Evolutionary conservation across 345 rosid genomes (phyloP).

Genomic region (Erysimum cheiranthoides): DNA sequence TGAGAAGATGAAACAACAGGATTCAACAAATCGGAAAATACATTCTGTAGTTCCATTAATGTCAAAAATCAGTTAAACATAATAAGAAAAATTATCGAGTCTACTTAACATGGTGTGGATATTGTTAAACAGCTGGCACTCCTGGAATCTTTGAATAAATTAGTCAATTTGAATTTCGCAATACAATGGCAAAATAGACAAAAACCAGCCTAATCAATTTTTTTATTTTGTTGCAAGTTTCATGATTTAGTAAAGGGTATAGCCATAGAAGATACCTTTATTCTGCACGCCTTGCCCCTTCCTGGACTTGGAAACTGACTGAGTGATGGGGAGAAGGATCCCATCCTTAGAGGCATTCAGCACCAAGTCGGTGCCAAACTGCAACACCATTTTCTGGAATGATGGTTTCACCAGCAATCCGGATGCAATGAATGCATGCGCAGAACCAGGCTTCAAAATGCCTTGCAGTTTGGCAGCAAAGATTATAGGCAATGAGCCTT

Average conservation of each 20-base stretch:
- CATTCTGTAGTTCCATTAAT: neutral
- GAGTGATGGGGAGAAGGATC: conserved; percentile 68
- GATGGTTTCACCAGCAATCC: conserved; percentile 85
- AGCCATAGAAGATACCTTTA: conserved; percentile 56
- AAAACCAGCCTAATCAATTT: conserved; percentile 6
- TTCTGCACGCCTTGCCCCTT: conserved; percentile 54
- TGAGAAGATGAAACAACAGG: conserved; percentile 9
- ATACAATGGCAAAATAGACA: neutral
- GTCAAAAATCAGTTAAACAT: neutral
- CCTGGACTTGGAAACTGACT: conserved; percentile 58
- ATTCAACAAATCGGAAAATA: neutral
- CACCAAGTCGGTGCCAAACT: conserved; percentile 64
- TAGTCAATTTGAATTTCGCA: neutral
- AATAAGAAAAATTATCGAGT: neutral
- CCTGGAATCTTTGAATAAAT: neutral
- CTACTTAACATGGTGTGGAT: conserved; percentile 8
- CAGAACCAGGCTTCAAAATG: conserved; percentile 58
- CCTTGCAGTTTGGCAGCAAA: conserved; percentile 89
- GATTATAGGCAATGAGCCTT: conserved; percentile 57
- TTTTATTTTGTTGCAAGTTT: neutral
- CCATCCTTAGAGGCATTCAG: conserved; percentile 74
- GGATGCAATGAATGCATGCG: conserved; percentile 67
- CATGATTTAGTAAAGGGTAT: conserved; percentile 20
- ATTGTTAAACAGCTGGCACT: conserved; percentile 1
- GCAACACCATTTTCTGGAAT: conserved; percentile 75